Evolutionary conservation across 768 basidiomycete genomes (phyloP), one percentile per base, ranked within the genome.

Genomic region (Pleurotus cornucopiae): DNA sequence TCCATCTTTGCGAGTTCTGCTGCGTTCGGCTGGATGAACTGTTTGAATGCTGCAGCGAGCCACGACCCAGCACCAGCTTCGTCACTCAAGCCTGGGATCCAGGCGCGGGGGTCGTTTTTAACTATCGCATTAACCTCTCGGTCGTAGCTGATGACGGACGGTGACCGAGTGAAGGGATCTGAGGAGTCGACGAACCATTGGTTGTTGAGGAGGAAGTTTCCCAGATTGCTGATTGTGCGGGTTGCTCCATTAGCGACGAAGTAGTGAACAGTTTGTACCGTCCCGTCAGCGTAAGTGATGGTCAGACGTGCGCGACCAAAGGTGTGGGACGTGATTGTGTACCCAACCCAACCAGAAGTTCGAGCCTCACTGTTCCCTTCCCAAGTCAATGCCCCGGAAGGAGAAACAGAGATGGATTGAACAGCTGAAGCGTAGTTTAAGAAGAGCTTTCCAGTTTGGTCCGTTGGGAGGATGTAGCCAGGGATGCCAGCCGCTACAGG

Each of bases 1-100:
- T 83, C 81, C 60, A 82, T 61, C 63, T 81, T 81, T 1, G 71
- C 64, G 5, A 82, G 78, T 63, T 83, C 82, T n/a, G 69, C 71
- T 0, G 77, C 79, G 58, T 71, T 77, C 1, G 82, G 82, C 57
- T 81, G 80, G 1, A 71, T 77, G 58, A 68, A 83, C 61, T 83
- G 78, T 58, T 82, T 83, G 79, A 82, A 77, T 2, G 75, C 67
- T 14, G 77, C 81, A 6, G 82, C 79, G 12, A 83, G 61, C 79
- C 80, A 82, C 20, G 80, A 81, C 9, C 80, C 81, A 0, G 82
- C 81, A 25, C 82, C 82, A n/a, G 77, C 82, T 64, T 83, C 82
- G 59, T 83, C 81, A 49, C 79, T 81, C 57, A 82, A 61, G 0
- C 82, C 82, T n/a, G 80, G 76, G 51, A 83, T 83, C 82, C 82